Evolutionary conservation across 768 basidiomycete genomes (phyloP), one percentile per base, ranked within the genome.

Genomic region (Trichaptum fuscoviolaceum): DNA sequence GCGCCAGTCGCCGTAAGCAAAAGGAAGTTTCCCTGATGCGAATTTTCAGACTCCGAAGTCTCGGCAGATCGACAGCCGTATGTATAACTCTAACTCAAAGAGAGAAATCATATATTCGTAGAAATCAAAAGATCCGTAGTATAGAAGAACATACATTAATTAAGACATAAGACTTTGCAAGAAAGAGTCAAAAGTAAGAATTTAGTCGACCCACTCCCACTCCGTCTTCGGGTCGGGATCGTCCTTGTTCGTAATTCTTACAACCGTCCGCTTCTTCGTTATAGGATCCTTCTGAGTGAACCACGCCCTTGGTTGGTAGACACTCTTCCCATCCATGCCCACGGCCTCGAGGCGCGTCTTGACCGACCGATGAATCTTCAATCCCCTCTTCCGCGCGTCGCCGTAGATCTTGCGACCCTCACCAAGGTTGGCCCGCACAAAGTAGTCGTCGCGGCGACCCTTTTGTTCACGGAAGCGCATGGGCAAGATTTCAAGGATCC

Each of bases 371-470:
- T 69, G 69, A 10, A 69, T 64, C 64, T 67, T 65, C 25, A 69
- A 52, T 10, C 67, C 69, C 24, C 58, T 42, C 26, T 35, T 27
- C 65, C 62, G 64, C n/a, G 35, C 67, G 42, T 27, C 42, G 10
- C 67, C 35, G 57, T 80, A 81, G 17, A 85, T 77, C 64, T 73
- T 69, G 20, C 83, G 74, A n/a, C 79, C 79, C 4, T 67, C 36
- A 0, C 80, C 83, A 58, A 79, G 12, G 67, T 84, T 83, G 65
- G 66, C 69, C 15, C 70, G 63, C 18, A 63, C 57, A 20, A 58
- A 52, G 26, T 64, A 52, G 78, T 23, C 74, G 74, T 20, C 79
- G 77, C 58, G 73, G 73, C 64, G 35, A 15, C 67, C 67, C 12
- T 70, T 35, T 20, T 36, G 52, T 42, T 65, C 63, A 15, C 64